phyloP scores from a whole-genome alignment of 1,139 yeast species.

The Candida buenavistaensis region DNA sequence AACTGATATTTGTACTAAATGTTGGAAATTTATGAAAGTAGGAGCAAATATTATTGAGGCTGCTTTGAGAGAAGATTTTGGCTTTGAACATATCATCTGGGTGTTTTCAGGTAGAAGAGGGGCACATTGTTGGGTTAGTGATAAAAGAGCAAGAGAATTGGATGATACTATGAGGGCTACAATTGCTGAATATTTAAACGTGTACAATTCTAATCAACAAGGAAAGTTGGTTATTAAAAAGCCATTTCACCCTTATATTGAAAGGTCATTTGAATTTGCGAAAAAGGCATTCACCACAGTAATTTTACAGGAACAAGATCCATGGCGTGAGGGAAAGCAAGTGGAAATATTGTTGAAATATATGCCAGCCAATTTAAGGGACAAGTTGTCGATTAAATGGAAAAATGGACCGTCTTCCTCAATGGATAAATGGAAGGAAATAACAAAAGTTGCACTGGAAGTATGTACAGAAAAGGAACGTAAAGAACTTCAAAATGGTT shows the following conservation, averaged over 20 bases:
- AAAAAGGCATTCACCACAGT: conserved; percentile 63
- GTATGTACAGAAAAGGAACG: conserved; percentile 43
- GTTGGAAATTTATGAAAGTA: conserved; percentile 93
- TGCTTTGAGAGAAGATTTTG: conserved; percentile 83
- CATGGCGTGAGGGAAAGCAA: conserved; percentile 48
- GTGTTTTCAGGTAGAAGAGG: conserved; percentile 99
- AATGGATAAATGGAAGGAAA: conserved; percentile 77
- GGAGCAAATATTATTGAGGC: conserved; percentile 75
- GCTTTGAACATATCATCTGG: conserved; percentile 86
- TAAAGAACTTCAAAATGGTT: conserved; percentile 61
- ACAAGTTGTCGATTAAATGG: conserved; percentile 52
- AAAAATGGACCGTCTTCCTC: conserved; percentile 31
- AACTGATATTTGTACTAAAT: conserved; percentile 79
- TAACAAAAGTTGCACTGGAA: conserved; percentile 57
- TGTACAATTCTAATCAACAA: conserved; percentile 53
- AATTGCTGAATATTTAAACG: conserved; percentile 80
- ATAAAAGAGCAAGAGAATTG: conserved; percentile 70
- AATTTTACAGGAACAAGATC: conserved; percentile 80
- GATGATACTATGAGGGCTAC: conserved; percentile 76
- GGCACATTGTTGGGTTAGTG: conserved; percentile 98
- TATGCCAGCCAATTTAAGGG: conserved; percentile 60
- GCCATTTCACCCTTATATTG: conserved; percentile 88
- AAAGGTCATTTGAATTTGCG: conserved; percentile 69
- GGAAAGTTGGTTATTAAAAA: conserved; percentile 53
- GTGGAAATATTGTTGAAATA: conserved; percentile 47